Conservation (phyloP, 768 basidiomycete genomes). For the Podaxis rugospora region DNA sequence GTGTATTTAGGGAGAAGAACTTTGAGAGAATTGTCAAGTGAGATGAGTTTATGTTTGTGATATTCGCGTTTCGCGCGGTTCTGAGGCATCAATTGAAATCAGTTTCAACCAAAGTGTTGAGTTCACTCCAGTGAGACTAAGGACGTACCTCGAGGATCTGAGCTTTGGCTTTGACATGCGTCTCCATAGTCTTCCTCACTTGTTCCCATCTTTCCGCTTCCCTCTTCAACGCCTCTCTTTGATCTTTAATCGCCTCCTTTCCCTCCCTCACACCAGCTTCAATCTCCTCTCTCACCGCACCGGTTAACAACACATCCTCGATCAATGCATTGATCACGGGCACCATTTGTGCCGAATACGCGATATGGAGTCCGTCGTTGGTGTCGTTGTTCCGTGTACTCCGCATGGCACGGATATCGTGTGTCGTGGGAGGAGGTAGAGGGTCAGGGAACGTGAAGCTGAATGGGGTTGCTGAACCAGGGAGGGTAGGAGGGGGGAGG, state of each 20-base stretch:
- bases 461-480: constrained; percentile 17
- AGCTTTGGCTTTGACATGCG: constrained; percentile 18
- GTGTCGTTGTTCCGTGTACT: constrained; percentile 35
- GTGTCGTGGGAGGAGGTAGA: constrained; percentile 45
- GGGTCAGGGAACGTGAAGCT: constrained; percentile 55
- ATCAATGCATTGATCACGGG: constrained; percentile 63
- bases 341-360: constrained; percentile 58
- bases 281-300: constrained; percentile 51
- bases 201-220: constrained; percentile 60
- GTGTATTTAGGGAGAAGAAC: constrained; percentile 40
- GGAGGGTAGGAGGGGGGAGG: constrained; percentile 9
- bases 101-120: not conserved
- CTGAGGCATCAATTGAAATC: constrained; percentile 19
- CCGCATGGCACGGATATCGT: constrained; percentile 37
- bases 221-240: constrained; percentile 46
- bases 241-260: constrained; percentile 49
- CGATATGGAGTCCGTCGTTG: constrained; percentile 23
- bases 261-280: constrained; percentile 52
- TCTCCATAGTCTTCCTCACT: constrained; percentile 30
- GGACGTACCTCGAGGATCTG: constrained; percentile 11
- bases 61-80: constrained; percentile 38
- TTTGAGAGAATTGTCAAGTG: constrained; percentile 54
- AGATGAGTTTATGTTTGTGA: constrained; percentile 46
- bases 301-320: constrained; percentile 41
- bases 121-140: not conserved